Conservation (phyloP, 805 yeast species). For the Candida sakaeoensis region DNA sequence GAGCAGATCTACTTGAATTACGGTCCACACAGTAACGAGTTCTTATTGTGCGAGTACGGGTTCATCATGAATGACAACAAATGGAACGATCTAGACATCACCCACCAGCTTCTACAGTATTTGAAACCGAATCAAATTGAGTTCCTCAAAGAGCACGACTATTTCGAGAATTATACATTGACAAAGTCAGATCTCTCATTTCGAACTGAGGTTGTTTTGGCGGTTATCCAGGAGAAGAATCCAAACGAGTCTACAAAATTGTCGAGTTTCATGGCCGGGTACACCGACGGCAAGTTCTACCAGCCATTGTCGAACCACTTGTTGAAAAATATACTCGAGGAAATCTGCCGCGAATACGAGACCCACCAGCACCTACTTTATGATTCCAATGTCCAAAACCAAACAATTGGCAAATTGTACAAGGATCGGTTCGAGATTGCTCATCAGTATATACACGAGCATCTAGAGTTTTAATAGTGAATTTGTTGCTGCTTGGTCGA, state of each 20-base stretch:
- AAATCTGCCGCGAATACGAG: conserved; percentile 22
- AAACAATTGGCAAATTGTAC: conserved; percentile 22
- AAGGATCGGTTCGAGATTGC: conserved; percentile 25
- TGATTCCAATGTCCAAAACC: conserved; percentile 16
- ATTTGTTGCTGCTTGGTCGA: conserved; percentile 16
- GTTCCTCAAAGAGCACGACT: conserved; percentile 51
- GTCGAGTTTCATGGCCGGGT: conserved; percentile 42
- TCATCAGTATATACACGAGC: conserved; percentile 5
- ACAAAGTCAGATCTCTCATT: conserved; percentile 53
- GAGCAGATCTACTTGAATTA: conserved; percentile 73
- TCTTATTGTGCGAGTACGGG: conserved; percentile 83
- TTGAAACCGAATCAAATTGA: conserved; percentile 32
- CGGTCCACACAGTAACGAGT: conserved; percentile 87
- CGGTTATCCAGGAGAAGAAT: conserved; percentile 42
- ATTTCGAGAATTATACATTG: conserved; percentile 73
- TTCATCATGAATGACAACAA: conserved; percentile 56
- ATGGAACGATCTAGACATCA: conserved; percentile 71
- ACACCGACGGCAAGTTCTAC: conserved; percentile 43
- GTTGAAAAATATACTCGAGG: conserved; percentile 29
- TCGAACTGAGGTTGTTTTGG: conserved; percentile 72
- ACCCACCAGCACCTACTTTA: conserved; percentile 15
- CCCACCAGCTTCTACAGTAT: conserved; percentile 38
- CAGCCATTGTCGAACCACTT: conserved; percentile 25
- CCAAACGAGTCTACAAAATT: conserved; percentile 31
- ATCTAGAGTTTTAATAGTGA: conserved; percentile 5